Percentiles rank a stretch among this genome's conserved stretches.
Conservation (phyloP, 164 flowering plant species). For the Vitis riparia region DNA sequence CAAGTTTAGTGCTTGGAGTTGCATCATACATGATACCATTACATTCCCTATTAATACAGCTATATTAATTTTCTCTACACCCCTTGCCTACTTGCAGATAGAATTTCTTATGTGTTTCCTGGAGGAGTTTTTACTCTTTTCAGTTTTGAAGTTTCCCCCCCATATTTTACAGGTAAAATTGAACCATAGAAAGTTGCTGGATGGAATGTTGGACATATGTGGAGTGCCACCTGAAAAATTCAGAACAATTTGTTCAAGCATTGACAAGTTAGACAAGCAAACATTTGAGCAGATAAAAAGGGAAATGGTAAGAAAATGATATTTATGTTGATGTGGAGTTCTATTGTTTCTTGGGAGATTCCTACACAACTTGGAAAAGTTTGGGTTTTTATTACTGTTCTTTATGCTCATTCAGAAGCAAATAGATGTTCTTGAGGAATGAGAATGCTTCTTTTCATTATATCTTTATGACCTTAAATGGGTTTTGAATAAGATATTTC, state of each 20-base stretch:
- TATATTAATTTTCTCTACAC: no score
- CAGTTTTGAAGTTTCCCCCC: neutral
- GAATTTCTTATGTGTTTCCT: no score
- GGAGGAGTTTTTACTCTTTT: neutral
- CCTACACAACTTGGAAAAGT: neutral
- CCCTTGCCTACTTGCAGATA: no score
- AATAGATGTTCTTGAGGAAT: neutral
- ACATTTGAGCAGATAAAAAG: constrained; percentile 74
- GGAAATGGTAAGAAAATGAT: constrained; percentile 66
- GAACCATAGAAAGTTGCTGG: constrained; percentile 85
- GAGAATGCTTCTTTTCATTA: neutral
- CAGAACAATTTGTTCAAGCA: constrained; percentile 92
- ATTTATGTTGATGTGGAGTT: neutral
- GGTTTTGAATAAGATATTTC: no score
- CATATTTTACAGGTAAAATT: constrained; percentile 62
- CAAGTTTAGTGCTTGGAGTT: no score
- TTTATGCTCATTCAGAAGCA: neutral
- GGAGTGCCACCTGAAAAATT: constrained; percentile 93
- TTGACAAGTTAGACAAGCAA: constrained; percentile 96
- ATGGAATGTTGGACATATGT: constrained; percentile 94
- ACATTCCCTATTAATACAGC: no score
- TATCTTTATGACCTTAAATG: no score
- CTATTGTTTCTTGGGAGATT: neutral
- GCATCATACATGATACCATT: no score
- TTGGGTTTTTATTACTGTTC: neutral